Base-by-base conservation (phyloP, 352 stramenopile species). In the Pythium insidiosum region DNA sequence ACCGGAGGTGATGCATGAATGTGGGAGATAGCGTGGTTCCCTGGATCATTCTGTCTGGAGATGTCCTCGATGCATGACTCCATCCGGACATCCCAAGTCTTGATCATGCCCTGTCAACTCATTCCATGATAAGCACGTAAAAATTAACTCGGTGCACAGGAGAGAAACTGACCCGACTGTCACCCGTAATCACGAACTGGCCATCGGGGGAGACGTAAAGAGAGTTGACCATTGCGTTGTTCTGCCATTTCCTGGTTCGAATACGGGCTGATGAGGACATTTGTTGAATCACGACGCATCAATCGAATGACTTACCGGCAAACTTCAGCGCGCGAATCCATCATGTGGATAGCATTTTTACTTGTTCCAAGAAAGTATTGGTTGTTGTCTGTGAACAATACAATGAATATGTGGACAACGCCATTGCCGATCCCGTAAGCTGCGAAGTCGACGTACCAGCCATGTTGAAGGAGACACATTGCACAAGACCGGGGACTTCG, bases 221-320 rank as follows among this genome's bases (percentile, higher is more conserved):
- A 18, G 81, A 71, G 50, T 95, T 95, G 38, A 95, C 66, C 78
- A 91, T 92, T 13, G 80, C 80, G 38, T 91, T 76, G 48, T 90
- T 93, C 20, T 77, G 64, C 74, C 83, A 94, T 26, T 70, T 72
- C 16, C 70, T 77, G 38, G n/a, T n/a, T n/a, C n/a, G n/a, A n/a
- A n/a, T n/a, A n/a, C n/a, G n/a, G n/a, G n/a, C n/a, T n/a, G n/a
- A n/a, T n/a, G n/a, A n/a, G n/a, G n/a, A n/a, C n/a, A n/a, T n/a
- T n/a, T n/a, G n/a, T n/a, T n/a, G n/a, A n/a, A n/a, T n/a, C n/a
- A n/a, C n/a, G n/a, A n/a, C n/a, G n/a, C n/a, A n/a, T n/a, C n/a
- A n/a, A n/a, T n/a, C n/a, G n/a, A n/a, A n/a, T 26, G 6, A 16
- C 18, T 28, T 31, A 73, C 63, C 54, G 46, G 33, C 47, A 45